Evolutionary conservation across 78 protist species (phyloP).

Genomic region (Cavenderia fasciculata): DNA sequence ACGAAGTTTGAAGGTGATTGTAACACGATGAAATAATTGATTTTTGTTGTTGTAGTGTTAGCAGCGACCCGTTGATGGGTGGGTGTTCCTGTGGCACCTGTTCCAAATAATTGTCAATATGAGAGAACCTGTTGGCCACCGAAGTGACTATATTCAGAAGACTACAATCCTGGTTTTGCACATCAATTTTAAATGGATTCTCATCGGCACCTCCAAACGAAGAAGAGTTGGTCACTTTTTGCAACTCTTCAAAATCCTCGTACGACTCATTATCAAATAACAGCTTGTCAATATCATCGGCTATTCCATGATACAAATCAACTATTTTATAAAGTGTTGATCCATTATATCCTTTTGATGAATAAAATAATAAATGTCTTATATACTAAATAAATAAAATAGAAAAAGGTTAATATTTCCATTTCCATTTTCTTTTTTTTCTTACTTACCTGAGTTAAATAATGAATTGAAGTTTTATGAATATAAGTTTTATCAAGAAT

Average conservation of each 20-base stretch:
- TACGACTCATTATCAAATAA: slow-evolving; percentile 10
- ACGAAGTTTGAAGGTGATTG: slow-evolving; percentile 13
- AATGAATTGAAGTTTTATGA: slow-evolving; percentile 27
- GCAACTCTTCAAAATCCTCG: slow-evolving; percentile 1
- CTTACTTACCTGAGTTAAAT: slow-evolving; percentile 36
- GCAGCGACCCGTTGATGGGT: background rate
- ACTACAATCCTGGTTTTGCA: no score
- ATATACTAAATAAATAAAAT: slow-evolving; percentile 36
- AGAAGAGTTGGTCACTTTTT: no score
- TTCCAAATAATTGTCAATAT: background rate
- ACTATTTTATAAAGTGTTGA: slow-evolving; percentile 7
- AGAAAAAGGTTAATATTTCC: no score
- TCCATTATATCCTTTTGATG: background rate
- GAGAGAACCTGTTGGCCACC: background rate
- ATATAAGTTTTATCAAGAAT: slow-evolving; percentile 8
- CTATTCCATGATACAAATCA: slow-evolving; percentile 38
- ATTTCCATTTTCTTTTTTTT: no score
- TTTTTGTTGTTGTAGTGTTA: slow-evolving; percentile 42
- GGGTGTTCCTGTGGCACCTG: background rate
- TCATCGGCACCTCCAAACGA: no score
- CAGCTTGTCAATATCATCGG: slow-evolving; percentile 70
- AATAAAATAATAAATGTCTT: background rate
- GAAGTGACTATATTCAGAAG: no score
- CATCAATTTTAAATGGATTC: no score
- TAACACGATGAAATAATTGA: slow-evolving; percentile 11